Evolutionary conservation across 2,329 filamentous ascomycete genomes (phyloP), one percentile per base, ranked within the genome.

Genomic region (Botrytis byssoidea): DNA sequence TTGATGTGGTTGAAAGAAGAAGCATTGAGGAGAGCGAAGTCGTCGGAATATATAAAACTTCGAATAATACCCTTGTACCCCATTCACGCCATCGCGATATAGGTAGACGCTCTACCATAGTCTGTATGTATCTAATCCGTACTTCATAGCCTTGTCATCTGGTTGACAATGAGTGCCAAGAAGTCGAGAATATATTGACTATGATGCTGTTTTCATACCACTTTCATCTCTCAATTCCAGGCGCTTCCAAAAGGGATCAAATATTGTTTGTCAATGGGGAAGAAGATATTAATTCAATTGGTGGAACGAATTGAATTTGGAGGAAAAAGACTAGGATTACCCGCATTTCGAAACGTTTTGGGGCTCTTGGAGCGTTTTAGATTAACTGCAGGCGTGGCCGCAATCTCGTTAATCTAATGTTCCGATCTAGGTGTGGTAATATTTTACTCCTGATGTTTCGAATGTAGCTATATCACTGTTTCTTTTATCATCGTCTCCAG

Each of bases 171-270:
- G n/a, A 70, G 20, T 44, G 57, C n/a, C 60, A 71, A 71, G 70
- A 29, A 48, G 70, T 71, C 44, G 60, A 40, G 70, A 55, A 71
- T 57, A 65, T 55, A 65, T 71, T 71, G 20, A 65, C n/a, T 16
- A 40, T 42, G 37, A 70, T 44, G 42, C 22, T 20, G 29, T 37
- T 25, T 22, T 6, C n/a, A 20, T 40, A 32, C 35, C 25, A 60
- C 35, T 40, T 65, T 71, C 44, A 71, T 66, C 70, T 35, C 59
- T 20, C 35, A 22, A 25, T 18, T 44, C n/a, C 55, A 71, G 44
- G 59, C 35, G 60, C 44, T 66, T 42, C 46, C 60, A 46, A 51
- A 70, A 64, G 16, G 25, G 32, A 51, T 48, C 8, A 25, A 71
- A 16, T 40, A 5, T 29, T 40, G 12, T 65, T 65, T 65, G 25